A percentile compares a stretch with the other conserved stretches of the same genome.
phyloP scores from a whole-genome alignment of 78 protist species.

The Dictyostelium firmibasis region DNA sequence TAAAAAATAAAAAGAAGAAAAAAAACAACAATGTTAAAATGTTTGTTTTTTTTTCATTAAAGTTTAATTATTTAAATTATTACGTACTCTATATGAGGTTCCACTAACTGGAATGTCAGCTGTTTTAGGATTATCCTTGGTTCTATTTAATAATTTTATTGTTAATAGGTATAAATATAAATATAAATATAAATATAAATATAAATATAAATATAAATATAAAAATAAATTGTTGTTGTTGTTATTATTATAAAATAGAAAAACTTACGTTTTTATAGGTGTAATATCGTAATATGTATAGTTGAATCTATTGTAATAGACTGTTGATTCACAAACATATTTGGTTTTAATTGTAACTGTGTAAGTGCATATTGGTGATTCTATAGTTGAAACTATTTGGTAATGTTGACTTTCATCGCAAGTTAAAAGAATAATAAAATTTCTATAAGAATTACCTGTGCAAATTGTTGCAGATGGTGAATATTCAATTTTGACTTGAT shows the following conservation, averaged over 20 bases:
- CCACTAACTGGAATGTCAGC: no score
- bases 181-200: no score
- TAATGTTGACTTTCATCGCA: not conserved
- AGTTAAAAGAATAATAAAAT: not conserved
- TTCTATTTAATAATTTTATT: no score
- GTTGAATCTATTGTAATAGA: not conserved
- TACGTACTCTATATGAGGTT: no score
- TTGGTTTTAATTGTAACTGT: not conserved
- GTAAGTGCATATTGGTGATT: not conserved
- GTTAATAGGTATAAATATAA: no score
- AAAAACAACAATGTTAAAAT: no score
- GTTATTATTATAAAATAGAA: not conserved
- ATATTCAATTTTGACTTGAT: not conserved
- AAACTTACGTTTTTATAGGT: not conserved
- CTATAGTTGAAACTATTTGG: not conserved
- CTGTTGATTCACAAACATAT: not conserved
- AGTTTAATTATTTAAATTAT: no score
- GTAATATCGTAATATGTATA: not conserved
- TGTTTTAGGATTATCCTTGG: no score
- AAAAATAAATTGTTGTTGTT: no score
- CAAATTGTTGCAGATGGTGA: not conserved
- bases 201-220: no score
- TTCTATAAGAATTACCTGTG: not conserved
- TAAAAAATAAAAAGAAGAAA: no score
- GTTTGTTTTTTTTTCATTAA: no score